Conservation (phyloP, 495 filamentous ascomycete species). For the Aspergillus ostianus region DNA sequence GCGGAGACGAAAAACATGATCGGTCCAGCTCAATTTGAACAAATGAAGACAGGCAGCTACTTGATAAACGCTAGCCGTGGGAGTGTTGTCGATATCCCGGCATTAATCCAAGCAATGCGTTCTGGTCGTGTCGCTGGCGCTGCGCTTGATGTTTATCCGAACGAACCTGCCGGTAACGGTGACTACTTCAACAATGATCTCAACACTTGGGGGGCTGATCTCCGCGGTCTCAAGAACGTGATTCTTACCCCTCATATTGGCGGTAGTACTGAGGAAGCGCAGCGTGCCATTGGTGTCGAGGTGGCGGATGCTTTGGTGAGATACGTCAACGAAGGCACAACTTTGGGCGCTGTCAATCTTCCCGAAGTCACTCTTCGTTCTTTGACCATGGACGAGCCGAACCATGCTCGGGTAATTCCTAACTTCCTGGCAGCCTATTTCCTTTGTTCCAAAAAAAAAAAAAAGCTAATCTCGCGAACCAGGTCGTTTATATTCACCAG, state of each 20-base stretch:
- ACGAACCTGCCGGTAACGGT: slow-evolving; percentile 90
- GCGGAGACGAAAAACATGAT: slow-evolving; percentile 93
- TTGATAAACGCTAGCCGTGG: slow-evolving; percentile 95
- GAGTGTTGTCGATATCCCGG: slow-evolving; percentile 90
- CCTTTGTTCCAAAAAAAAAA: not conserved
- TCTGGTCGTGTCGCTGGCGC: slow-evolving; percentile 88
- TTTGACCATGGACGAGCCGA: slow-evolving; percentile 80
- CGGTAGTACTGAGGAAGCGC: slow-evolving; percentile 96
- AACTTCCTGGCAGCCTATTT: not conserved
- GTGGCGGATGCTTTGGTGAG: slow-evolving; percentile 81
- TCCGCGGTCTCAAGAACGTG: slow-evolving; percentile 83
- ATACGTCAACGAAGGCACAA: slow-evolving; percentile 91
- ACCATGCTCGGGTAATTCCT: slow-evolving; percentile 74
- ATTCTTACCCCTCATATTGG: slow-evolving; percentile 97
- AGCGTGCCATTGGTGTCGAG: slow-evolving; percentile 93
- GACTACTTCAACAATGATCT: slow-evolving; percentile 88
- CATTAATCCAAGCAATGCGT: slow-evolving; percentile 84
- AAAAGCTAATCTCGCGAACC: slow-evolving; percentile 16
- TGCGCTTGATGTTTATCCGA: slow-evolving; percentile 93
- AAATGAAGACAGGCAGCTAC: slow-evolving; percentile 92
- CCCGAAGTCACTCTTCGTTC: slow-evolving; percentile 88
- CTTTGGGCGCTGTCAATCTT: slow-evolving; percentile 90
- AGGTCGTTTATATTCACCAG: slow-evolving; percentile 91
- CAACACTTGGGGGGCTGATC: slow-evolving; percentile 82
- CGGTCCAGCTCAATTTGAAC: slow-evolving; percentile 66